These are phyloP conservation scores for Pseudogymnoascus sp. DNA, from an alignment of 2,329 filamentous ascomycete species.

Conservation along the genomic window DNA sequence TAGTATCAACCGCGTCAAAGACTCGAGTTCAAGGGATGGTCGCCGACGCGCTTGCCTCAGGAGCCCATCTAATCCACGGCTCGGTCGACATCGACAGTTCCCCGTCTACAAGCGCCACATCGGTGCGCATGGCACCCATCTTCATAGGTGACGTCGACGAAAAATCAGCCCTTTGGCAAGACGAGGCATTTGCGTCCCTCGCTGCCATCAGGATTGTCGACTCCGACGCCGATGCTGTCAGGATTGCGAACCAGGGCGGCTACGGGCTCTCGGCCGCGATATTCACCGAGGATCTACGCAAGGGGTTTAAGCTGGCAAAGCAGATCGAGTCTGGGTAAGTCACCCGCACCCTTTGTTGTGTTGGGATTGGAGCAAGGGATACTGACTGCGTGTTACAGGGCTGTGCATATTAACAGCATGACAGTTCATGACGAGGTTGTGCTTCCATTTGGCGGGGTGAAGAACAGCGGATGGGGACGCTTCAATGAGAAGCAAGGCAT, in stretches of 20 bases:
- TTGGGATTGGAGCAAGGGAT: background rate
- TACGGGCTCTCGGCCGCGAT: constrained; percentile 34
- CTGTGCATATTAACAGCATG: constrained; percentile 45
- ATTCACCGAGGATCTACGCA: constrained; percentile 27
- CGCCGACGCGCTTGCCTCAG: background rate
- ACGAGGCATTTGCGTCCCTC: constrained; percentile 31
- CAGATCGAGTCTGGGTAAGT: constrained; percentile 10
- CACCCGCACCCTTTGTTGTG: background rate
- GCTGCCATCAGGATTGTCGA: constrained; percentile 29
- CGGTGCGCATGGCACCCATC: constrained; percentile 8
- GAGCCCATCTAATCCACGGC: background rate
- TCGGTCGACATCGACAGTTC: constrained; percentile 15
- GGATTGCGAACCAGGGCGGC: constrained; percentile 34
- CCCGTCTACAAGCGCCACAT: constrained; percentile 13
- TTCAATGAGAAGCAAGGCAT: constrained; percentile 40
- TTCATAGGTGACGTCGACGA: constrained; percentile 25
- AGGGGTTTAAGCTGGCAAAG: constrained; percentile 11
- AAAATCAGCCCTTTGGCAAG: constrained; percentile 28
- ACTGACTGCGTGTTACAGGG: constrained; percentile 22
- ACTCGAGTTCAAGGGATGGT: background rate
- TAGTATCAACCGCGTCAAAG: constrained; percentile 18
- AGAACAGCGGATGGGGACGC: constrained; percentile 41
- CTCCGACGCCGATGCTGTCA: constrained; percentile 33
- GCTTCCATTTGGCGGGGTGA: constrained; percentile 42
- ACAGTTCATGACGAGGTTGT: constrained; percentile 41